phyloP scores from a whole-genome alignment of 495 filamentous ascomycete genomes.

The Penicillium mononematosum region DNA sequence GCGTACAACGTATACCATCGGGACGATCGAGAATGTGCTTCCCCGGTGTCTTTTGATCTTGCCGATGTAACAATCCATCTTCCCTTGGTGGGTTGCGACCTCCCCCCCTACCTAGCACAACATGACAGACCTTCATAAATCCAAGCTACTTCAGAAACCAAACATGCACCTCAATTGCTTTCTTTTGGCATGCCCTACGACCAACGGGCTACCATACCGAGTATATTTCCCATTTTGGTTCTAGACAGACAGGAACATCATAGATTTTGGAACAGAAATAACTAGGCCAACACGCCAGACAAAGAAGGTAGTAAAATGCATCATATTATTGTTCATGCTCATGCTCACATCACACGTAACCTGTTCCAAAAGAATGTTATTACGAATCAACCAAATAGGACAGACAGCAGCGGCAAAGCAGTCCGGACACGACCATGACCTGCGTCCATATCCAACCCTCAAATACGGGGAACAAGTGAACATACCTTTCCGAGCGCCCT shows the following conservation, averaged over 20 bases:
- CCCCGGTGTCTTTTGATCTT: not conserved
- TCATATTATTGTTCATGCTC: slow-evolving; percentile 40
- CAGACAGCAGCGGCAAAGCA: not conserved
- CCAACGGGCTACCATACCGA: slow-evolving; percentile 2
- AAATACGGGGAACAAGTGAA: slow-evolving; percentile 10
- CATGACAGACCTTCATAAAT: too few species aligned
- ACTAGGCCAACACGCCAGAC: slow-evolving; percentile 22
- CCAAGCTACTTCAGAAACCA: not conserved
- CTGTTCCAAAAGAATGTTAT: slow-evolving; percentile 16
- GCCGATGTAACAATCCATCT: not conserved
- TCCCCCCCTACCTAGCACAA: not conserved
- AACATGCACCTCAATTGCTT: too few species aligned
- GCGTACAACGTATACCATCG: not conserved
- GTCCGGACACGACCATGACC: not conserved
- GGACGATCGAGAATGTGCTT: not conserved
- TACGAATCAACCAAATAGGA: not conserved
- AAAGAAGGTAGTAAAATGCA: slow-evolving; percentile 28
- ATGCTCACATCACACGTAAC: slow-evolving; percentile 47
- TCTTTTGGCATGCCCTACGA: not conserved
- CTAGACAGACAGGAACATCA: slow-evolving; percentile 10
- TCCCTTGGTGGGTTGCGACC: not conserved
- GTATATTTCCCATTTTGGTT: slow-evolving; percentile 17
- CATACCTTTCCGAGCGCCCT: slow-evolving; percentile 75
- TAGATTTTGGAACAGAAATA: slow-evolving; percentile 24
- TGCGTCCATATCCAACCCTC: not conserved